Percentiles rank a stretch among this genome's conserved stretches.
These are phyloP conservation scores for Candida anglica DNA, from an alignment of 805 yeast genomes.

Conservation along the genomic window DNA sequence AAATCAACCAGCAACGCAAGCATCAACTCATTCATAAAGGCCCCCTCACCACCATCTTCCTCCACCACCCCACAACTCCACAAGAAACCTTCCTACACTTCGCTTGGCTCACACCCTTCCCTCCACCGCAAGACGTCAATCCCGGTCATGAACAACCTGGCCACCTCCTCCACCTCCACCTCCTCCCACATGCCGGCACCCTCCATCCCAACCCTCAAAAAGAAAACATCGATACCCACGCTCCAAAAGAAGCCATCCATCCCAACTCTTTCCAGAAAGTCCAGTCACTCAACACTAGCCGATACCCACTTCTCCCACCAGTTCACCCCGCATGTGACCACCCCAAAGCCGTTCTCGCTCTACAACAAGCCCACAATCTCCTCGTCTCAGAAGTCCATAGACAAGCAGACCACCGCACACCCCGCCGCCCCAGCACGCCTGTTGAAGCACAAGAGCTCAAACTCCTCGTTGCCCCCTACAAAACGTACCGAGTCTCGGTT, in stretches of 20 bases:
- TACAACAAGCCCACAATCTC: slow-evolving; percentile 39
- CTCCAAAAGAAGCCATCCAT: slow-evolving; percentile 16
- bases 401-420: slow-evolving; percentile 4
- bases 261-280: slow-evolving; percentile 5
- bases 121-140: slow-evolving; percentile 3
- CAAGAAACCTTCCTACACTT: too few relatives aligned
- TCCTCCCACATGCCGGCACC: too few relatives aligned
- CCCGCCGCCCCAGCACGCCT: not conserved
- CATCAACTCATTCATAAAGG: too few relatives aligned
- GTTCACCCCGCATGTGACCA: slow-evolving; percentile 7
- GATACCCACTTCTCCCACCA: not conserved
- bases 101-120: too few relatives aligned
- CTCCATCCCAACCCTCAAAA: too few relatives aligned
- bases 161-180: slow-evolving; percentile 1
- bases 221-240: slow-evolving; percentile 10
- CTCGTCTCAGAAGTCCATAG: slow-evolving; percentile 33
- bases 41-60: too few relatives aligned
- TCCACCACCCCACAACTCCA: too few relatives aligned
- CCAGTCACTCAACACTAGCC: not conserved
- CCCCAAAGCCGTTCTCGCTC: slow-evolving; percentile 27
- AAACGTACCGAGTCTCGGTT: slow-evolving; percentile 4
- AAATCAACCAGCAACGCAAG: slow-evolving; percentile 7
- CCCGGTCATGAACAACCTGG: slow-evolving; percentile 1
- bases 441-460: slow-evolving; percentile 1
- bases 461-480: not conserved